phyloP scores from a whole-genome alignment of 208 protist species.

The Crithidia mellificae region DNA sequence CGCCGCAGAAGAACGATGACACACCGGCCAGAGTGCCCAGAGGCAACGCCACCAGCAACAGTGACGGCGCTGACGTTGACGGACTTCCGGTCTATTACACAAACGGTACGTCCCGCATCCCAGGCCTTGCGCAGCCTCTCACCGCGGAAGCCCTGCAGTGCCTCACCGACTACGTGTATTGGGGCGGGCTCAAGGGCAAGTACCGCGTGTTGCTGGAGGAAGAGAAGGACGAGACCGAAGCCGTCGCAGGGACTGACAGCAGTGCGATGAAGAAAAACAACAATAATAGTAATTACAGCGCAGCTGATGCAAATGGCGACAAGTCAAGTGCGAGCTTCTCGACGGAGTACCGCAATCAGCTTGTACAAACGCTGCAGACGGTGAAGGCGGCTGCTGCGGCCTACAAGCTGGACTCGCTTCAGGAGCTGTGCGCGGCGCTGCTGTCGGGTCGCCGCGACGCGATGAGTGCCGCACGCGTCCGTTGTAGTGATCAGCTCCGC shows the following conservation, averaged over 20 bases:
- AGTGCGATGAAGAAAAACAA: not conserved
- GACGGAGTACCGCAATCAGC: constrained; percentile 19
- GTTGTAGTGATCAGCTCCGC: constrained; percentile 45
- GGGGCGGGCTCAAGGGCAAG: constrained; percentile 57
- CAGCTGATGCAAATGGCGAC: no score
- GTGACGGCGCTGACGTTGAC: not conserved
- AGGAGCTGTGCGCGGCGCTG: constrained; percentile 49
- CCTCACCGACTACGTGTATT: constrained; percentile 73
- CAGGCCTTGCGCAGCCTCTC: constrained; percentile 56
- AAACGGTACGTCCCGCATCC: constrained; percentile 63
- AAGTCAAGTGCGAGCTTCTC: constrained; percentile 17
- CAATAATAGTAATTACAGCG: not conserved
- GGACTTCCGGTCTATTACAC: constrained; percentile 62
- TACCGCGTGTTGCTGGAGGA: constrained; percentile 60
- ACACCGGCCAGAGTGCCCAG: not conserved
- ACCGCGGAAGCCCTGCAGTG: constrained; percentile 55
- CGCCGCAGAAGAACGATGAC: not conserved
- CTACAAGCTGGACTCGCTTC: constrained; percentile 57
- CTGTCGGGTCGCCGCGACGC: constrained; percentile 40
- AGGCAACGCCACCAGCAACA: not conserved
- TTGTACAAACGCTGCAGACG: constrained; percentile 33
- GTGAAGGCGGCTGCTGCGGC: constrained; percentile 43
- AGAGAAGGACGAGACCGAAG: constrained; percentile 37
- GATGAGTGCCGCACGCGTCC: constrained; percentile 41
- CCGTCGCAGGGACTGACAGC: constrained; percentile 7